Conservation (phyloP, 2,329 filamentous ascomycete genomes). For the Colletotrichum sansevieriae region DNA sequence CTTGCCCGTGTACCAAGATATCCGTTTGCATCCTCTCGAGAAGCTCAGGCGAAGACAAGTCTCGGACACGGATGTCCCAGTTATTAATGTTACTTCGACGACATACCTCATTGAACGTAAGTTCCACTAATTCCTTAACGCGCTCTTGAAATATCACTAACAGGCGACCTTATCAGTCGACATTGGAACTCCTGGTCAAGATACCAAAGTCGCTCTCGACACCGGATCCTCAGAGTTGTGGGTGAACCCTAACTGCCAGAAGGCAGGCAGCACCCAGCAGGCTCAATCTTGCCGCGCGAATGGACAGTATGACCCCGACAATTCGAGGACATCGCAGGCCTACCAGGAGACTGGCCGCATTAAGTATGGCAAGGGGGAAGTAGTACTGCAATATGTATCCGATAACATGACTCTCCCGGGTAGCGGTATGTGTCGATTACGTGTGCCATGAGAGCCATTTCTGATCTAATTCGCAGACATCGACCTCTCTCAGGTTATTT, state of each 20-base stretch:
- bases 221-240: slow-evolving; percentile 68
- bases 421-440: slow-evolving; percentile 41
- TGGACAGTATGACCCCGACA: slow-evolving; percentile 54
- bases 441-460: background rate
- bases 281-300: slow-evolving; percentile 55
- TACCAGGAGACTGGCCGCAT: slow-evolving; percentile 43
- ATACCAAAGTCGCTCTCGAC: slow-evolving; percentile 61
- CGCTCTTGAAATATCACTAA: background rate
- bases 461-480: slow-evolving; percentile 41
- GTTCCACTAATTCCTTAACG: slow-evolving; percentile 9
- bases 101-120: slow-evolving; percentile 42
- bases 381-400: slow-evolving; percentile 47
- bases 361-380: slow-evolving; percentile 49
- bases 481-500: slow-evolving; percentile 46
- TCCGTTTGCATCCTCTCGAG: slow-evolving; percentile 33
- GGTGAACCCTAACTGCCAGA: slow-evolving; percentile 64
- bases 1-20: slow-evolving; percentile 41
- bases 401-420: slow-evolving; percentile 49
- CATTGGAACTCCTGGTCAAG: slow-evolving; percentile 56
- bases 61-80: slow-evolving; percentile 34
- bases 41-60: slow-evolving; percentile 38
- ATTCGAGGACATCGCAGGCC: slow-evolving; percentile 44
- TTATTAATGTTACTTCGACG: slow-evolving; percentile 42
- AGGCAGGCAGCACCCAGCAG: slow-evolving; percentile 51
- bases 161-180: slow-evolving; percentile 15